phyloP scores from a whole-genome alignment of 176 grass and related monocot species.

The Eragrostis nindensis region DNA sequence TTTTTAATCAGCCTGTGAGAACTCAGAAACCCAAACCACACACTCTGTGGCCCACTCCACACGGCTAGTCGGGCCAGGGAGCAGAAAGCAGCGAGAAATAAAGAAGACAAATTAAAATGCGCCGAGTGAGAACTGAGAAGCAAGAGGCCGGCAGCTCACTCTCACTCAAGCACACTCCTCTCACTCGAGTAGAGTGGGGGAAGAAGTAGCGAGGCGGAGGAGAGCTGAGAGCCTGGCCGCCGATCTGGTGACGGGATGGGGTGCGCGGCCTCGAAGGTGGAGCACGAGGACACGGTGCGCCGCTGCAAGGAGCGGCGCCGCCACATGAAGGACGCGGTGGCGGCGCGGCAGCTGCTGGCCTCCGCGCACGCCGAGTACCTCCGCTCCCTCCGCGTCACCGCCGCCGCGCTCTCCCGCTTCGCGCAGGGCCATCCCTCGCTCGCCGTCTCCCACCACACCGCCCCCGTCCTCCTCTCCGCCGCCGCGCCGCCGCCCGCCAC shows the following conservation, averaged over 20 bases:
- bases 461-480: constrained; percentile 73
- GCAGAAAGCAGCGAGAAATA: constrained; percentile 28
- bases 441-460: constrained; percentile 80
- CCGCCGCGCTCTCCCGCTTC: constrained; percentile 80
- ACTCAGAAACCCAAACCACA: not conserved
- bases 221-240: not conserved
- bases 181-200: constrained; percentile 25
- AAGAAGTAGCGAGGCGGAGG: not conserved
- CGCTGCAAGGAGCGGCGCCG: constrained; percentile 98
- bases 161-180: constrained; percentile 12
- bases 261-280: constrained; percentile 86
- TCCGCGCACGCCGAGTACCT: constrained; percentile 95
- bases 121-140: constrained; percentile 13
- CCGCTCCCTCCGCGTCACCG: constrained; percentile 74
- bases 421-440: constrained; percentile 78
- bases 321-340: constrained; percentile 82
- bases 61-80: constrained; percentile 24
- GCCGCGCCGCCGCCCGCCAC: constrained; percentile 28
- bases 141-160: constrained; percentile 32
- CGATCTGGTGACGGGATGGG: constrained; percentile 63
- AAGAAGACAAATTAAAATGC: constrained; percentile 1
- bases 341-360: constrained; percentile 84
- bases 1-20: constrained; percentile 9
- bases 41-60: constrained; percentile 16
- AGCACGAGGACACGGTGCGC: constrained; percentile 95